Conservation (phyloP, 164 flowering plant species). For the Kalanchoe fedtschenkoi region DNA sequence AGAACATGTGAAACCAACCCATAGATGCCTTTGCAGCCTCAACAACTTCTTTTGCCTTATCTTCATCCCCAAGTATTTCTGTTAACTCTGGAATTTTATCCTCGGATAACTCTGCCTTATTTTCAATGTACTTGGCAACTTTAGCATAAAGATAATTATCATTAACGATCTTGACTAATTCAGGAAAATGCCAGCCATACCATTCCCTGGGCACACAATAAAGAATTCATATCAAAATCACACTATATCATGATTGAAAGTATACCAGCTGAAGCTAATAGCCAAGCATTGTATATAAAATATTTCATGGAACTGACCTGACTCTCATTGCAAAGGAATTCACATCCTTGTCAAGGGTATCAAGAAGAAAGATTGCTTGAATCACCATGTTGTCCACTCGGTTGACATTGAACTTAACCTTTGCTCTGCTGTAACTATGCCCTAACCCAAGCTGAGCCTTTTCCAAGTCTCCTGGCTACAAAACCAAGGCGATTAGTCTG, state of each 20-base stretch:
- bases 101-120: conserved; percentile 67
- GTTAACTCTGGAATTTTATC: conserved; percentile 57
- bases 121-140: conserved; percentile 58
- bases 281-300: background rate
- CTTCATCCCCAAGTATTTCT: conserved; percentile 90
- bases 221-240: background rate
- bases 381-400: conserved; percentile 97
- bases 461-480: conserved; percentile 76
- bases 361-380: conserved; percentile 92
- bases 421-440: conserved; percentile 96
- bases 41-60: conserved; percentile 84
- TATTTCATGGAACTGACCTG: conserved; percentile 36
- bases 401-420: conserved; percentile 97
- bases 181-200: conserved; percentile 98
- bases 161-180: conserved; percentile 82
- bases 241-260: background rate
- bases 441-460: conserved; percentile 93
- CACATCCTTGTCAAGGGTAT: conserved; percentile 91
- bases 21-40: conserved; percentile 96
- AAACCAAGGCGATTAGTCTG: background rate
- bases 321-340: conserved; percentile 97
- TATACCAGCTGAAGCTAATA: background rate
- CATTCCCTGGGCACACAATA: conserved; percentile 60
- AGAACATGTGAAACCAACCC: conserved; percentile 39
- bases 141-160: conserved; percentile 93